Base-by-base conservation (phyloP, 2,329 filamentous ascomycete genomes). In the Anthostomella pinea region DNA sequence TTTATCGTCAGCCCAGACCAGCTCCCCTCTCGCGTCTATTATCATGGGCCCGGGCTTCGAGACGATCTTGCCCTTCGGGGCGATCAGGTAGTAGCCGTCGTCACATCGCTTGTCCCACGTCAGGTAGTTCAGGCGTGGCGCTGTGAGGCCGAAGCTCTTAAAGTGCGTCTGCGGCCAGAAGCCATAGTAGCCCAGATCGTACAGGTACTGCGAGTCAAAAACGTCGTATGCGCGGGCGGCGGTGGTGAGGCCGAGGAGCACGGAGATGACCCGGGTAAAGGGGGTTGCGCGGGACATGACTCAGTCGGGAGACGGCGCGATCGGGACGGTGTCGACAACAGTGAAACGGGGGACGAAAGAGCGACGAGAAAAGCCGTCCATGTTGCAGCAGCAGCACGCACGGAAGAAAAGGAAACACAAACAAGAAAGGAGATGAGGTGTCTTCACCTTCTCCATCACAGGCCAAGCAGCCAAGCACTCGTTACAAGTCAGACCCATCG, bases 61-160 rank as follows among this genome's bases (percentile, higher is more conserved):
- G 27, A 48, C 45, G 7, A 50, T 16, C 28, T 45, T 48, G 15
- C 47, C 45, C 33, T 48, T 50, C 13, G 32, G 45, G 11, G 45
- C 45, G 24, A 50, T 38, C 10, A 46, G 6, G 24, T 50, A 50
- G 16, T 46, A 44, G 9, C 46, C 45, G 14, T 31, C 34, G 13
- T 46, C 38, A 33, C 33, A 24, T 18, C 41, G 42, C 18, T 34
- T 29, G 21, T 48, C 35, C 38, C 45, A 46, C 24, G 21, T 32
- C 20, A 37, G 26, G 17, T 48, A 50, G 33, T 40, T 48, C 2
- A 48, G 15, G 8, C 24, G 29, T 10, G 47, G 47, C 13, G 42
- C 29, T 1, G 26, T 30, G 33, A 44, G 36, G 8, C 24, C 33
- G 2, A 34, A 43, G 7, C 45, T 42, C 19, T 48, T 50, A 35